Evolutionary conservation across 2,329 filamentous ascomycete species (phyloP).

Genomic region (Aspergillus neoniger): DNA sequence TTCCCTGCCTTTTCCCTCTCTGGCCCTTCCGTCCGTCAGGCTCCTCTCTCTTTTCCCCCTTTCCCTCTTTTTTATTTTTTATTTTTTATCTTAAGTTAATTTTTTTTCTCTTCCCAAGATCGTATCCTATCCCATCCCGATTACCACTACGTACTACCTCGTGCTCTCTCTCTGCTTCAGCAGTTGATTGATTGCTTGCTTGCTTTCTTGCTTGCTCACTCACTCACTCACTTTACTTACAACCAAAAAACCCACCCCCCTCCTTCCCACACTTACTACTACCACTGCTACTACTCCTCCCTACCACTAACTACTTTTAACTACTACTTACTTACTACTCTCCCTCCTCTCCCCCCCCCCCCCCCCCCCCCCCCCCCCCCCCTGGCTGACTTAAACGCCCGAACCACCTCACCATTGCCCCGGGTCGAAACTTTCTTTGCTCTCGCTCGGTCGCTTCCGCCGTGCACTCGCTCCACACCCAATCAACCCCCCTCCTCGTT

Average conservation of each 20-base stretch:
- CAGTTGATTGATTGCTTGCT: neutral
- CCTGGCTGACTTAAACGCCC: constrained; percentile 20
- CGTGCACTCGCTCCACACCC: constrained; percentile 29
- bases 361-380: neutral
- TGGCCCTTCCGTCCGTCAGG: neutral
- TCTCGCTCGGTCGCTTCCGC: constrained; percentile 32
- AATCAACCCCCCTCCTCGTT: constrained; percentile 21
- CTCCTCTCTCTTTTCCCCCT: neutral
- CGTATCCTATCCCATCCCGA: neutral
- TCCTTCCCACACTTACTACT: too few relatives aligned
- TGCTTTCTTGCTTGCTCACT: too few relatives aligned
- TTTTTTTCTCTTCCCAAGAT: constrained; percentile 6
- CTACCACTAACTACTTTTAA: too few relatives aligned
- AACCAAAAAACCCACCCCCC: too few relatives aligned
- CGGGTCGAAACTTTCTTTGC: constrained; percentile 24
- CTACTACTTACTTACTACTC: neutral
- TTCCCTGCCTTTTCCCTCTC: neutral
- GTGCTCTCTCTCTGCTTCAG: neutral
- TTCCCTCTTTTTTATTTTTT: neutral
- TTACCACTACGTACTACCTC: neutral
- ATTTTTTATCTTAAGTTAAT: neutral
- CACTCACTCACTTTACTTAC: too few relatives aligned
- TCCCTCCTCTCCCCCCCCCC: neutral
- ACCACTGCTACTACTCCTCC: too few relatives aligned
- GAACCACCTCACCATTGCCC: constrained; percentile 19